Base-by-base conservation (phyloP, 805 yeast genomes). In the Yamadazyma endophytica region DNA sequence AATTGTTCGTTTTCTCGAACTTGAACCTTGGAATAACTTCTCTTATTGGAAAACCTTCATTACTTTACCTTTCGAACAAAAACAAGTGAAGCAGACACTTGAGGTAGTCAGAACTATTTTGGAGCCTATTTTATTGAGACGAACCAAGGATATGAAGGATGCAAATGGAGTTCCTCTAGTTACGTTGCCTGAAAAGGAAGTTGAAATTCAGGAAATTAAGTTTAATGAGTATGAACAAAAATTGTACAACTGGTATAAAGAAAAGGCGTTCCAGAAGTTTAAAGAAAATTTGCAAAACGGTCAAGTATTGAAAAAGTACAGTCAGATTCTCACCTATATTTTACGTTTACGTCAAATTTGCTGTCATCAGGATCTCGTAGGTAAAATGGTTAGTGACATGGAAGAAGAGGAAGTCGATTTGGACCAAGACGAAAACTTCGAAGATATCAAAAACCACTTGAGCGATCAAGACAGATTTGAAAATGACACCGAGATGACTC, bases 21-120 rank as follows among this genome's bases (percentile, higher is more conserved):
- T 89, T n/a, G 86, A 84, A 44, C 97, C 97, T 1, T 90, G 97
- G 97, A 68, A 79, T 23, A 82, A 82, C 44, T 78, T 83, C 34
- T 70, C 85, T 1, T 80, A 82, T 40, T 90, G 97, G 97, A 82
- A 80, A 43, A 77, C 86, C 11, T 88, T 88, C 51, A 75, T 90
- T 17, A 81, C 95, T 0, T 57, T 69, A 9, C 96, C 96, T 1
- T 89, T 86, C 56, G 92, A 85, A 45, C 78, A 77, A 30, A 79
- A 76, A 42, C 74, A 81, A 18, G 70, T 82, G 14, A 66, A 74
- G 5, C 78, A 79, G 41, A 90, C 97, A 0, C 68, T 89, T 47
- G 82, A 78, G 42, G 82, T 88, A 4, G 84, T 90, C n/a, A 86
- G 84, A 47, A 76, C 92, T 0, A 80, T 90, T 17, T 59, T 89